Conservation (phyloP, 306 rosid genomes). For the Oemleria cerasiformis region DNA sequence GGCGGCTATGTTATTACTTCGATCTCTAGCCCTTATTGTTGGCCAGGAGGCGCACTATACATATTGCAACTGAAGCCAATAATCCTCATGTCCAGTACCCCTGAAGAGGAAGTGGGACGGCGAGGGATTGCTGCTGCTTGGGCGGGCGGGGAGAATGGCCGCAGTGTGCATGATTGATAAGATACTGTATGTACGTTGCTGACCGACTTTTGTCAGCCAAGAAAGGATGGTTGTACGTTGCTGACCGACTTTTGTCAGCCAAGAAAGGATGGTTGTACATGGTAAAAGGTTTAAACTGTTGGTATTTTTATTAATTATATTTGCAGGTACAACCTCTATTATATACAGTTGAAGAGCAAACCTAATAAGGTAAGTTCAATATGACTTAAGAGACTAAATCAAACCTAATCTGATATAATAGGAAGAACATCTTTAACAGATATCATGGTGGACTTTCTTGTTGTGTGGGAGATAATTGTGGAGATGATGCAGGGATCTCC, state of each 20-base stretch:
- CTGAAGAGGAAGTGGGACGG: constrained; percentile 86
- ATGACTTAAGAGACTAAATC: no score
- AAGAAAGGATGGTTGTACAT: constrained; percentile 90
- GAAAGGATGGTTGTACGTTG: constrained; percentile 89
- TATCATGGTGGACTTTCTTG: no score
- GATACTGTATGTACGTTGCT: constrained; percentile 63
- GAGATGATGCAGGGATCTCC: no score
- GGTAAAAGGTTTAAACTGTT: no score
- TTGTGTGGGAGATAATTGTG: no score
- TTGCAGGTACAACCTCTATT: no score
- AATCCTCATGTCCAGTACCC: constrained; percentile 79
- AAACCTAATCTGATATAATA: no score
- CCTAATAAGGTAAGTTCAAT: no score
- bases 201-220: constrained; percentile 72
- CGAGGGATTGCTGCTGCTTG: constrained; percentile 78
- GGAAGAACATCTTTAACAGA: no score
- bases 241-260: constrained; percentile 70
- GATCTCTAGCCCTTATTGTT: constrained; percentile 88
- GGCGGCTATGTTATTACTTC: constrained; percentile 93
- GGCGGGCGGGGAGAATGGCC: constrained; percentile 98
- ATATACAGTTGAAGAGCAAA: no score
- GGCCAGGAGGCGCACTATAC: constrained; percentile 55
- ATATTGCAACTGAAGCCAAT: constrained; percentile 92
- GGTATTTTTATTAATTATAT: no score
- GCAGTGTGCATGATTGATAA: constrained; percentile 72